Evolutionary conservation across 331 rosid species (phyloP).

Genomic region (Phaseolus coccineus): DNA sequence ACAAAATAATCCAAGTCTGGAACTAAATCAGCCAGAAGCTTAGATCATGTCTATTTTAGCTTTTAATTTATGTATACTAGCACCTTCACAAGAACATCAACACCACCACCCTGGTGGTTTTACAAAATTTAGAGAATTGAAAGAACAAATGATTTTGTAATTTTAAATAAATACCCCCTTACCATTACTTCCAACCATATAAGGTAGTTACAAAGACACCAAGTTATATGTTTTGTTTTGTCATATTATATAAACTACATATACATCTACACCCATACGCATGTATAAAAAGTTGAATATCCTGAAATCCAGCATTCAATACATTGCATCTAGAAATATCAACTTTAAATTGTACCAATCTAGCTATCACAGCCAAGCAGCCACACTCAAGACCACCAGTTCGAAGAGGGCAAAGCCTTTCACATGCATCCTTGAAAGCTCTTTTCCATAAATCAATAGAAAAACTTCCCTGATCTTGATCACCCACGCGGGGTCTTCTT

Average conservation of each 20-base stretch:
- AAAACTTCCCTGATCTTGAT: constrained; percentile 76
- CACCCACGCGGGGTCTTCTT: constrained; percentile 59
- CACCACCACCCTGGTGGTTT: not conserved
- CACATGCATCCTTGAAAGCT: constrained; percentile 86
- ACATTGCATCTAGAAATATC: constrained; percentile 20
- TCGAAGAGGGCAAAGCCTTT: constrained; percentile 92
- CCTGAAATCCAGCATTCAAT: constrained; percentile 22
- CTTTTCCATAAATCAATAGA: constrained; percentile 84
- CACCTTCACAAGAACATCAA: constrained; percentile 29
- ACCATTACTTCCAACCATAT: not conserved
- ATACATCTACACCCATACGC: constrained; percentile 20
- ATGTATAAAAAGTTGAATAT: constrained; percentile 29
- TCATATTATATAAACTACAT: constrained; percentile 6
- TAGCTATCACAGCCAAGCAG: constrained; percentile 76
- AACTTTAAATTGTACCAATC: constrained; percentile 66
- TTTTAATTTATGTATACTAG: constrained; percentile 19
- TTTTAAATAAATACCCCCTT: constrained; percentile 18
- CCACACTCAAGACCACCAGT: constrained; percentile 84
- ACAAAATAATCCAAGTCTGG: constrained; percentile 22
- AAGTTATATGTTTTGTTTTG: not conserved
- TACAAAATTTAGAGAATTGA: not conserved
- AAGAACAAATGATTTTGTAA: not conserved
- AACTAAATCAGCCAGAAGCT: no score
- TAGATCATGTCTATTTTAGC: constrained; percentile 3
- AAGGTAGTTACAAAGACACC: not conserved